Percentiles rank a stretch among this genome's conserved stretches.
Conservation (phyloP, 2,329 filamentous ascomycete genomes). For the Lasiodiplodia sp. region DNA sequence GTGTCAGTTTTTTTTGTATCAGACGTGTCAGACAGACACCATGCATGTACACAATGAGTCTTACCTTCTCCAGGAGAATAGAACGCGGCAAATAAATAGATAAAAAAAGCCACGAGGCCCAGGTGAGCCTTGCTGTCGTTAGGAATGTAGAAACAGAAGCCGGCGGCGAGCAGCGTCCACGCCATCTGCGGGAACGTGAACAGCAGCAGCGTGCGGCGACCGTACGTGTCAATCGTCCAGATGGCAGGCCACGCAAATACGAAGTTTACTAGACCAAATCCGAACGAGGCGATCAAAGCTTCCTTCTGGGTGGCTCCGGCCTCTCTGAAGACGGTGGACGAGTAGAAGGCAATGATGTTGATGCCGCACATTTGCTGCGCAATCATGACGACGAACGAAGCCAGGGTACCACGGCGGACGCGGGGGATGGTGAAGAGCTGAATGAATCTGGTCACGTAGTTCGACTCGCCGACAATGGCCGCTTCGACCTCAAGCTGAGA, state of each 20-base stretch:
- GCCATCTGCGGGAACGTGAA: constrained; percentile 58
- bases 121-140: constrained; percentile 37
- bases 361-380: constrained; percentile 43
- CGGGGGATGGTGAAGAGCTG: constrained; percentile 38
- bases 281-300: constrained; percentile 50
- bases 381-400: constrained; percentile 42
- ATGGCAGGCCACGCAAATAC: constrained; percentile 55
- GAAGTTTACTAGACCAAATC: constrained; percentile 55
- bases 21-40: background rate
- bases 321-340: constrained; percentile 42
- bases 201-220: constrained; percentile 52
- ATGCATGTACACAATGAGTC: no score
- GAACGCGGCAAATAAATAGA: constrained; percentile 62
- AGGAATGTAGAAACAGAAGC: constrained; percentile 50
- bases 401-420: constrained; percentile 39
- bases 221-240: constrained; percentile 52
- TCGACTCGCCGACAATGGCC: constrained; percentile 39
- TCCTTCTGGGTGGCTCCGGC: constrained; percentile 24
- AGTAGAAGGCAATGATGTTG: constrained; percentile 38
- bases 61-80: constrained; percentile 55
- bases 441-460: constrained; percentile 9
- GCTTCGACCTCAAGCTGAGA: constrained; percentile 43
- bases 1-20: no score
- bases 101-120: constrained; percentile 48
- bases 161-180: constrained; percentile 59